Evolutionary conservation across 2,329 filamentous ascomycete genomes (phyloP), one percentile per base, ranked within the genome.

Genomic region (Aspergillus arachidicola): DNA sequence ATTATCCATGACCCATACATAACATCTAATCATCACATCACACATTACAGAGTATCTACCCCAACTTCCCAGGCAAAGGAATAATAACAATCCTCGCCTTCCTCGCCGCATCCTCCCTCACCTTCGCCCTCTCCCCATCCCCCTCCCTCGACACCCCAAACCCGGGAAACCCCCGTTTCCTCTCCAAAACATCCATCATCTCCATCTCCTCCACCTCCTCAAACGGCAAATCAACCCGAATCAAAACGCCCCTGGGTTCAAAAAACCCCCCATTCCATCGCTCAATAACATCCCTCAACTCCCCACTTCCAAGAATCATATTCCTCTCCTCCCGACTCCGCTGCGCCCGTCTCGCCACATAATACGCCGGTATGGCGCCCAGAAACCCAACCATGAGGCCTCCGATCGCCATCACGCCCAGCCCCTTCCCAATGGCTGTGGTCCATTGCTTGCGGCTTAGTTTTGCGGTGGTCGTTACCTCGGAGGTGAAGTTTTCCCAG

Each of bases 251-350:
- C 12, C 69, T 60, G 1, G 73, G 72, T 26, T 62, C 46, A 54
- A 76, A 76, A 48, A 73, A 72, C 4, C 61, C 63, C 34, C 73
- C 69, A 50, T 76, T 76, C 74, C 74, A 76, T 4, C 58, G 23
- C 0, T 67, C 58, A 28, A 76, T 69, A 54, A 72, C 69, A 0
- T 53, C 60, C 19, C 71, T 59, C 1, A 76, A 64, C 5, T 14
- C 69, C 62, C 66, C 66, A 62, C 72, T 63, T 0, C 72, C 68
- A 3, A 60, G 58, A 4, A 68, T 67, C 14, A 76, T 48, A 59
- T 76, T 76, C 19, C 63, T 63, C 57, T 66, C 64, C 50, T 76
- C 73, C 16, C 68, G 69, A 12, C 63, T 62, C 21, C 63, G 67
- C 11, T 65, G 66, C 14, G 65, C 62, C 50, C 64, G 64, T 10